Evolutionary conservation across 1,284 basidiomycete species (phyloP), one percentile per base, ranked within the genome.

Genomic region (Wallemia hederae): DNA sequence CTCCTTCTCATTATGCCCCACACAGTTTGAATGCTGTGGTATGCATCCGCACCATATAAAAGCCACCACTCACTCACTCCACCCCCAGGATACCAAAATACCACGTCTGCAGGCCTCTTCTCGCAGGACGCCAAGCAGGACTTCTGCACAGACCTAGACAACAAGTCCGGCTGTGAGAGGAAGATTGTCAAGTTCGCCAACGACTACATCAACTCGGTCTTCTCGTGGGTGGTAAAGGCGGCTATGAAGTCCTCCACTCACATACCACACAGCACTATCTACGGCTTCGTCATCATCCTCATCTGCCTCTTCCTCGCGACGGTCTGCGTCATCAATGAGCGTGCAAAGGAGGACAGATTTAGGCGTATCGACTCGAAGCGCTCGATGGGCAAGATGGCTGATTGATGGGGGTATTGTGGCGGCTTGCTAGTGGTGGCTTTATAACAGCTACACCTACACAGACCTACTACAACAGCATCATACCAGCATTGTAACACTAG

Each of bases 261-360:
- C 61, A 65, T 24, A 39, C 55, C 24, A 59, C 59, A 25, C 59
- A 67, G 64, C 22, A 64, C 68, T 31, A 73, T 83, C 29, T 89
- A 86, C 69, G 85, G 84, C 55, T 88, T 80, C 71, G 85, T 85
- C 77, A 79, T 80, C n/a, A 75, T 88, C 65, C 74, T 85, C 62
- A 71, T 83, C 57, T 74, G 74, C 62, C 74, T 89, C 64, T 78
- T 88, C 70, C 72, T 90, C 59, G 78, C 82, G 7, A 81, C 83
- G 26, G 74, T 83, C 62, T 88, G 85, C 72, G 77, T 89, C 59
- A 86, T 90, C 69, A 85, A 83, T 68, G 81, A 78, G 77, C 39
- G 39, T 5, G 39, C 39, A 11, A 49, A 49, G 39, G 39, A 49
- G 19, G 39, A 49, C 19, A 49, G 39, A n/a, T 49, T 49, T 22